Conservation (phyloP, 1,284 basidiomycete genomes). For the Cryptococcus hybrid region DNA sequence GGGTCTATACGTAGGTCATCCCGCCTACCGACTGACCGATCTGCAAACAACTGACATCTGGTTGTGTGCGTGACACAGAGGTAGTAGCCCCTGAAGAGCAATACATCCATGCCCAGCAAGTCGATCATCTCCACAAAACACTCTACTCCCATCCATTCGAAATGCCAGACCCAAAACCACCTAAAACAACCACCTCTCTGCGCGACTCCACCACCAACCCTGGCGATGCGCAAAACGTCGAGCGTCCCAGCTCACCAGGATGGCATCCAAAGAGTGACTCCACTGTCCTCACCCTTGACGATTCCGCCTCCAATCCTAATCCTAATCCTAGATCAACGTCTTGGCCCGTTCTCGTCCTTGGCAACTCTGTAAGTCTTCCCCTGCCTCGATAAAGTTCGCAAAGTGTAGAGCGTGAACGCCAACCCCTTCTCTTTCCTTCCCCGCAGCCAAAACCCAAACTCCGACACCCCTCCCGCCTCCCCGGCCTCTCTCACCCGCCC, state of each 20-base stretch:
- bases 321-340: neutral
- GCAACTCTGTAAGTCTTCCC: neutral
- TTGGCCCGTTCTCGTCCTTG: neutral
- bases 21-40: neutral
- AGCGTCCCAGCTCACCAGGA: neutral
- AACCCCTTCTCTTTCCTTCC: neutral
- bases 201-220: neutral
- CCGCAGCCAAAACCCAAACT: constrained; percentile 16
- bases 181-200: neutral
- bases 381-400: too few relatives aligned
- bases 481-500: constrained; percentile 33
- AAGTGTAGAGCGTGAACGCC: neutral
- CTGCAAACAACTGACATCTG: neutral
- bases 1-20: constrained; percentile 34
- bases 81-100: constrained; percentile 40
- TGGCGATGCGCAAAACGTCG: too few relatives aligned
- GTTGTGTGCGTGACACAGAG: constrained; percentile 10
- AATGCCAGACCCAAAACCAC: constrained; percentile 14
- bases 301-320: constrained; percentile 8
- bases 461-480: constrained; percentile 30
- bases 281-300: neutral
- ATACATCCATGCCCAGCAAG: constrained; percentile 20
- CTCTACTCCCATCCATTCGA: constrained; percentile 35
- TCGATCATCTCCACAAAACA: constrained; percentile 24
- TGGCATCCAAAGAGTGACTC: neutral